phyloP scores from a whole-genome alignment of 2,329 filamentous ascomycete species.

The Ophiostoma ips region DNA sequence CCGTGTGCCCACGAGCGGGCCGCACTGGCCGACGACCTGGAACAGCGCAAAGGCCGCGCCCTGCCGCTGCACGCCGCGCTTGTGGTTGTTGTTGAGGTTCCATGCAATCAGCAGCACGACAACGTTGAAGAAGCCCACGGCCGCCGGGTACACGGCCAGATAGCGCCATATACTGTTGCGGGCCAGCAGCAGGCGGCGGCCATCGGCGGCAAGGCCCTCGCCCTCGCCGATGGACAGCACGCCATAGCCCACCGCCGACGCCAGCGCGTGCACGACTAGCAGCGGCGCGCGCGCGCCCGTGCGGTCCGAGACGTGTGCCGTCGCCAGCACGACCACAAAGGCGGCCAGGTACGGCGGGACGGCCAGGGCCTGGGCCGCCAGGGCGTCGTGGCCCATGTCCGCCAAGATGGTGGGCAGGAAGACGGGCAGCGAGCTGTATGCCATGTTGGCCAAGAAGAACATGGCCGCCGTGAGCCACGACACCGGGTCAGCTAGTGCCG shows the following conservation, averaged over 20 bases:
- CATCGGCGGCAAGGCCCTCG: no score
- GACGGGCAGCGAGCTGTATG: conserved; percentile 75
- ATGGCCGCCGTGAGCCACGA: conserved; percentile 66
- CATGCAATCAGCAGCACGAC: conserved; percentile 78
- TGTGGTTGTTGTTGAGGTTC: conserved; percentile 89
- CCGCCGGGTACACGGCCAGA: conserved; percentile 62
- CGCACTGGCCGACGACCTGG: conserved; percentile 70
- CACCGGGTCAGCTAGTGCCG: conserved; percentile 42
- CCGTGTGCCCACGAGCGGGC: conserved; percentile 55
- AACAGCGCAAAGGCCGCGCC: conserved; percentile 60
- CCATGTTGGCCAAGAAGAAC: conserved; percentile 79
- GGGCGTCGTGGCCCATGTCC: conserved; percentile 57
- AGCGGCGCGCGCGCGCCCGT: conserved; percentile 47
- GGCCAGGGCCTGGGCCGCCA: conserved; percentile 61
- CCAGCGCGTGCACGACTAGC: conserved; percentile 53
- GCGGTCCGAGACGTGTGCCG: conserved; percentile 59
- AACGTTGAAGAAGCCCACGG: conserved; percentile 68
- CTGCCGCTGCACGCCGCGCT: conserved; percentile 51
- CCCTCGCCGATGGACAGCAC: conserved; percentile 45
- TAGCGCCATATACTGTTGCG: conserved; percentile 43
- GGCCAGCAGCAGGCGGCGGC: conserved; percentile 16
- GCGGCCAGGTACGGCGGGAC: conserved; percentile 64
- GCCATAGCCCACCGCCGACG: conserved; percentile 46
- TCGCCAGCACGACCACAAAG: conserved; percentile 57
- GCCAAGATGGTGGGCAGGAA: conserved; percentile 72